Base-by-base conservation (phyloP, 1,284 basidiomycete genomes). In the Pyrrhoderma noxium region DNA sequence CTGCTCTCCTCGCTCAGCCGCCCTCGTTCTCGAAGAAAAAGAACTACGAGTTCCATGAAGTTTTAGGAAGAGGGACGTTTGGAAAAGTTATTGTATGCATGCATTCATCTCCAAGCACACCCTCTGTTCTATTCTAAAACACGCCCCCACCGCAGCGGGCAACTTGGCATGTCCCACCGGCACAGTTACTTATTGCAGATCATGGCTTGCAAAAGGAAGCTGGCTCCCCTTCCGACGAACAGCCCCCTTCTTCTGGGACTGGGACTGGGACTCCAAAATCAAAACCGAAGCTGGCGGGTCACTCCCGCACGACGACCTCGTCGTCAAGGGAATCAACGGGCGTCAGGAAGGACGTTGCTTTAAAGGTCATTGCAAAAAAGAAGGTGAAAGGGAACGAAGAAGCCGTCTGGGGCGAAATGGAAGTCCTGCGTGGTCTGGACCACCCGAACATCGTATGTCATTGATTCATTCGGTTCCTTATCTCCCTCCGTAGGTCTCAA, bases 291-390 rank as follows among this genome's bases (percentile, higher is more conserved):
- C 5, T 38, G 61, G 27, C 41, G 18, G 56, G 52, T 55, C 47
- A 47, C 53, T 48, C 52, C 14, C 45, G 22, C 19, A 19, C 49
- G 18, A 9, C 27, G 7, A 22, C 38, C 27, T 13, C 34, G 3
- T 49, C 51, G 13, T 25, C 35, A 21, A 34, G 19, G 19, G 59
- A 53, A 36, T 36, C 34, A 19, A 53, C 58, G 2, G 60, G 61
- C 3, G 61, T 76, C 49, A 75, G 70, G 44, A 79, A 85, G 60
- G 85, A 91, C 3, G 90, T 94, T 2, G 92, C 92, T 14, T 68
- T 93, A 47, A 93, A 93, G 69, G 79, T 93, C 56, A 93, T 95
- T 46, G 75, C 86, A 8, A 93, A 93, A 75, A 93, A 93, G 69
- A 89, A 89, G 61, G 88, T 94, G 57, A 93, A 89, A 66, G 90